Base-by-base conservation (phyloP, 768 basidiomycete species). In the Coprinopsis sp. region DNA sequence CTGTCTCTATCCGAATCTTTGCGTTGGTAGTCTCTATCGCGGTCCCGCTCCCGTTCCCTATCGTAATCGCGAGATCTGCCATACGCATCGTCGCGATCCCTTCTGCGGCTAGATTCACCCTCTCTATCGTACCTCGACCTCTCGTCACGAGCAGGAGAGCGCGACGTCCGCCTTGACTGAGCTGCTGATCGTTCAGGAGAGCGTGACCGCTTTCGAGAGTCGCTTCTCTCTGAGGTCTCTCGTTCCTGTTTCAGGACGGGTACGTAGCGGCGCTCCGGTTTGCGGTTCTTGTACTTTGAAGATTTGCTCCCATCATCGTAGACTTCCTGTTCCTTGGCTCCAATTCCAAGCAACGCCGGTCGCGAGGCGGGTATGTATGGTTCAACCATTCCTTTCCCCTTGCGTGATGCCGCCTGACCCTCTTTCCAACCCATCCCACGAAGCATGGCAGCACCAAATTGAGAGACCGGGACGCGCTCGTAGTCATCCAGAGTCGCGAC, bases 401-500 rank as follows among this genome's bases (percentile, higher is more conserved):
- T 81, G 34, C 78, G 72, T 19, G 82, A 74, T 2, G 88, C 89
- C 3, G 84, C 81, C 3, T 77, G 77, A 1, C 88, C 87, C 28
- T 87, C 82, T 50, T 88, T 88, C 92, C 92, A 97, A 2, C 94
- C 94, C 96, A 98, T 98, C 0, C 95, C 95, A 36, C 93, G 78
- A 3, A 96, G 72, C 55, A 98, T 77, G 6, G 96, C 96, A 4
- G 87, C 83, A 5, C 96, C 95, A 54, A 98, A 99, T 46, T 90
- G 86, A 4, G 87, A 84, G 13, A 99, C 84, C 0, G 96, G 96
- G 0, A 97, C 81, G 16, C 91, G 85, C 28, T 80, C 79, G 59
- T 98, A 99, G 63, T 94, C 95, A 0, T 88, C 83, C 14, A 88
- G 65, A 0, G 87, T 81, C 1, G 93, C 82, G 43, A 65, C 63